phyloP scores from a whole-genome alignment of 768 basidiomycete genomes.

The Pleurotus sapidus region DNA sequence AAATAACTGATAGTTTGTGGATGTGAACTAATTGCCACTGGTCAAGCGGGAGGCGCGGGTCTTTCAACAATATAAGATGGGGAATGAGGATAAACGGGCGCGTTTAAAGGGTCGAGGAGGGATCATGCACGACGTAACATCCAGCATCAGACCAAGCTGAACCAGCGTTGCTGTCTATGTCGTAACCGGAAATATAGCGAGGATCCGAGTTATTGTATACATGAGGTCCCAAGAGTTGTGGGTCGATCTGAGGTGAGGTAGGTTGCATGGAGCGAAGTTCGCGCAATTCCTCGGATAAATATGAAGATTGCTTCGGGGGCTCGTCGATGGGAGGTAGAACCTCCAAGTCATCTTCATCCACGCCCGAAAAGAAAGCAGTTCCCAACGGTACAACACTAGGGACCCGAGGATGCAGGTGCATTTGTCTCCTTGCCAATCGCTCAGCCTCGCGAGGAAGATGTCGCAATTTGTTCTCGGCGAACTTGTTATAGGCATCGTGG shows the following conservation, averaged over 20 bases:
- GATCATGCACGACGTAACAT: too few species aligned
- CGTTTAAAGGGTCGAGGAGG: too few species aligned
- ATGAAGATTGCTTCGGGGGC: not conserved
- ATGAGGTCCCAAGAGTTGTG: not conserved
- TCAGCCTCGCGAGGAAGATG: constrained; percentile 4
- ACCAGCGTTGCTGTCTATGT: too few species aligned
- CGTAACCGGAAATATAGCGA: too few species aligned
- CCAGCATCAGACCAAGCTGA: too few species aligned
- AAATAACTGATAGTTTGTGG: too few species aligned
- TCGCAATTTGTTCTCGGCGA: constrained; percentile 8
- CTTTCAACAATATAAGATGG: too few species aligned
- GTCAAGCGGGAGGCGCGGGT: too few species aligned
- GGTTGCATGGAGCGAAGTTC: not conserved
- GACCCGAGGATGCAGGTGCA: constrained; percentile 27
- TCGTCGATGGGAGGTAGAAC: constrained; percentile 5
- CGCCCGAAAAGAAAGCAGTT: not conserved
- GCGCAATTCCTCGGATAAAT: constrained; percentile 3
- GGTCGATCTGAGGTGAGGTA: constrained; percentile 3
- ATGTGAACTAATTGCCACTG: too few species aligned
- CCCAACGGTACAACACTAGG: constrained; percentile 38
- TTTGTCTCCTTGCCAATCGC: constrained; percentile 4
- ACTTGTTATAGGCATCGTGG: constrained; percentile 29
- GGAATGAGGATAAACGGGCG: too few species aligned
- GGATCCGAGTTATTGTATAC: too few species aligned
- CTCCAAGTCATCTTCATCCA: not conserved